Conservation (phyloP, 768 basidiomycete species). For the Gyrodon lividus region DNA sequence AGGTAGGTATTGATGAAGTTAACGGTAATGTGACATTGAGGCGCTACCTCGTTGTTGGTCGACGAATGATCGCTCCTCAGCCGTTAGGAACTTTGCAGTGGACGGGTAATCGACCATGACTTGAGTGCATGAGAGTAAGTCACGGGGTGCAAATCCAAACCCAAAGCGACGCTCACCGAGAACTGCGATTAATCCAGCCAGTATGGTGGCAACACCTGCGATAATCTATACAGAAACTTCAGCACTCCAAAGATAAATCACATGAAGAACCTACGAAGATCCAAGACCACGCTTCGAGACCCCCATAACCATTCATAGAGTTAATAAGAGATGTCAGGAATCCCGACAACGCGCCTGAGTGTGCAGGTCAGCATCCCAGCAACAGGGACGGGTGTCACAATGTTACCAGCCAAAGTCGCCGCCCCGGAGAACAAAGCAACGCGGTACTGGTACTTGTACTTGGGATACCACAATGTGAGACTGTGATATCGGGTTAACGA, state of each 20-base stretch:
- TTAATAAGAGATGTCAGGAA: conserved; percentile 54
- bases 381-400: neutral
- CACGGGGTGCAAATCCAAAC: neutral
- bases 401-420: conserved; percentile 53
- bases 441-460: conserved; percentile 57
- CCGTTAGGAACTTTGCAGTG: conserved; percentile 59
- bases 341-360: conserved; percentile 55
- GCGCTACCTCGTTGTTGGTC: conserved; percentile 52
- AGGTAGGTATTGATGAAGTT: conserved; percentile 22
- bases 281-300: conserved; percentile 63
- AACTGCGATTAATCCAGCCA: conserved; percentile 52
- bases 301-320: conserved; percentile 47
- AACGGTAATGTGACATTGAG: neutral
- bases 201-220: conserved; percentile 55
- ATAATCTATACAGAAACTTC: conserved; percentile 8
- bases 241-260: neutral
- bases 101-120: conserved; percentile 62
- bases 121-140: conserved; percentile 16
- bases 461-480: conserved; percentile 68
- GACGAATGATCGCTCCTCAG: conserved; percentile 56
- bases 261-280: conserved; percentile 48
- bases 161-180: conserved; percentile 36
- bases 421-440: conserved; percentile 66
- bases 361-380: neutral
- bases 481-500: conserved; percentile 27